Conservation (phyloP, 1,284 basidiomycete species). For the Papiliotrema fonsecae region DNA sequence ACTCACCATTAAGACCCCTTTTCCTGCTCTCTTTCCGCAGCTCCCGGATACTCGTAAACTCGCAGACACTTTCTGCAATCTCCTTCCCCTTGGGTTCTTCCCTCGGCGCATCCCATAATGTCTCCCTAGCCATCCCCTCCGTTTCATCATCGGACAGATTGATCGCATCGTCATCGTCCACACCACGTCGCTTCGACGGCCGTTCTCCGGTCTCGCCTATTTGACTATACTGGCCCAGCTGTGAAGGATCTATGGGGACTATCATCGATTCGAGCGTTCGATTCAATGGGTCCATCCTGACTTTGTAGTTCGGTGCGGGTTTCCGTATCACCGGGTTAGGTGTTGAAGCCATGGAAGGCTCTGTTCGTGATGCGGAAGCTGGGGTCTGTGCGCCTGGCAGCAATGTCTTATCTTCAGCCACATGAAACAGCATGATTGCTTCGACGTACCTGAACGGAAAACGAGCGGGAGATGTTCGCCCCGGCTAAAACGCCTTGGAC, state of each 20-base stretch:
- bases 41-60: conserved; percentile 68
- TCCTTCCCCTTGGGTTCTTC: conserved; percentile 44
- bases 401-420: conserved; percentile 35
- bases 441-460: conserved; percentile 68
- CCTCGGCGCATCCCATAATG: conserved; percentile 11
- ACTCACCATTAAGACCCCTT: conserved; percentile 65
- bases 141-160: conserved; percentile 26
- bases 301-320: conserved; percentile 74
- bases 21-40: conserved; percentile 62
- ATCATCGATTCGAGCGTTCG: conserved; percentile 94
- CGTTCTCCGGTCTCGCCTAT: conserved; percentile 8
- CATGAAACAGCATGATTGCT: not conserved
- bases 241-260: conserved; percentile 40
- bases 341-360: no score
- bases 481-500: conserved; percentile 64
- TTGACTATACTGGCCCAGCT: conserved; percentile 22
- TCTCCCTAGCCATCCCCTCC: conserved; percentile 8
- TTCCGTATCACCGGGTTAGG: no score
- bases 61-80: conserved; percentile 73
- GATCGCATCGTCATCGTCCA: conserved; percentile 23
- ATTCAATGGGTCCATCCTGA: conserved; percentile 80
- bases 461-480: conserved; percentile 63
- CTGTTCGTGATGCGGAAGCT: no score
- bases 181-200: conserved; percentile 26
- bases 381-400: conserved; percentile 44